Conservation (phyloP, 106 monocot species). For the Allium cepa region DNA sequence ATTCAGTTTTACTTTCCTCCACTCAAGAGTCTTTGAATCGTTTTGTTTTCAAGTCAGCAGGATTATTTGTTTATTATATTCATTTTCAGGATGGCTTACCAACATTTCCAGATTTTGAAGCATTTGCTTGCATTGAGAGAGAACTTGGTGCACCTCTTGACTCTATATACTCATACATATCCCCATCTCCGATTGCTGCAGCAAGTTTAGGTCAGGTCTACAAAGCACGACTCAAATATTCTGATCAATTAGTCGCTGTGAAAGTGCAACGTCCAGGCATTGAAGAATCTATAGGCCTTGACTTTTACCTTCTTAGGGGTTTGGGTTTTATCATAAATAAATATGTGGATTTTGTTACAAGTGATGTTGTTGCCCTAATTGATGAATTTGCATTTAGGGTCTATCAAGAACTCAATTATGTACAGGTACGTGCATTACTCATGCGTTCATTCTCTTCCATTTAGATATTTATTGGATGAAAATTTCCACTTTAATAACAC, state of each 20-base stretch:
- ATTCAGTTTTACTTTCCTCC: too few relatives aligned
- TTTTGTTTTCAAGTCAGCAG: too few relatives aligned
- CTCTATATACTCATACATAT: conserved; percentile 75
- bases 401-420: conserved; percentile 97
- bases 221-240: conserved; percentile 77
- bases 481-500: not conserved
- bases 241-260: conserved; percentile 82
- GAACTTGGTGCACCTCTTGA: conserved; percentile 81
- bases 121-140: conserved; percentile 89
- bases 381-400: conserved; percentile 98
- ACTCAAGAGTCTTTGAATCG: too few relatives aligned
- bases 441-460: too few relatives aligned
- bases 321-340: conserved; percentile 86
- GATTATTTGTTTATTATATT: too few relatives aligned
- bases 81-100: conserved; percentile 74
- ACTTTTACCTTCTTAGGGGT: conserved; percentile 87
- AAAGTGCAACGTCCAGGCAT: conserved; percentile 92
- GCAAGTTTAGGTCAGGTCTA: conserved; percentile 99
- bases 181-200: conserved; percentile 94
- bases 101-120: conserved; percentile 80
- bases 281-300: conserved; percentile 88
- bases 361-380: conserved; percentile 92
- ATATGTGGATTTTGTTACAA: conserved; percentile 81
- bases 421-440: conserved; percentile 53
- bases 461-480: too few relatives aligned